These are phyloP conservation scores for Pyrus hybrid DNA, from an alignment of 331 rosid species.

Conservation along the genomic window DNA sequence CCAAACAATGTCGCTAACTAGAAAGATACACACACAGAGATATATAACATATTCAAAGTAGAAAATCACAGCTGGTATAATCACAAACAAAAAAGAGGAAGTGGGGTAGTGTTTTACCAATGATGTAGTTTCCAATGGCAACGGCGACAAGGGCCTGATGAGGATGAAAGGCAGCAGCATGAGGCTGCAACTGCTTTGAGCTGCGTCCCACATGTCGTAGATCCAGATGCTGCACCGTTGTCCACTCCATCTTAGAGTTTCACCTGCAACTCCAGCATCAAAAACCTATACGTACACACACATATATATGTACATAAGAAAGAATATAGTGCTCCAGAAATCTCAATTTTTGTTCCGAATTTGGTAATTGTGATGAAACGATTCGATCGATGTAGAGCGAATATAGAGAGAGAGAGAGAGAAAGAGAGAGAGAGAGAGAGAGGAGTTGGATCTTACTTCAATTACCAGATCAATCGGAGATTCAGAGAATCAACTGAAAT, in stretches of 20 bases:
- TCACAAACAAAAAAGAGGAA: not conserved
- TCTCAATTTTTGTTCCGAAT: not conserved
- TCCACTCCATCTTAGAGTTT: constrained; percentile 73
- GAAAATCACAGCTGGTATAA: not conserved
- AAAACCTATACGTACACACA: not conserved
- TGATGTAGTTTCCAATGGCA: constrained; percentile 85
- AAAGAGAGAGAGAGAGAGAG: not conserved
- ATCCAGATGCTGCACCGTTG: constrained; percentile 97
- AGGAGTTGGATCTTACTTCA: constrained; percentile 16
- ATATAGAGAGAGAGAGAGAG: not conserved
- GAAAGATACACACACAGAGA: not conserved
- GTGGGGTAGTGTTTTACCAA: constrained; percentile 37
- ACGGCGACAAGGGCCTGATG: constrained; percentile 87
- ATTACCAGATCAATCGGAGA: not conserved
- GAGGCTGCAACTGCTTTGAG: constrained; percentile 72
- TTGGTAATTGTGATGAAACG: not conserved
- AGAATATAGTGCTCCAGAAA: not conserved
- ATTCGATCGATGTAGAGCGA: constrained; percentile 8
- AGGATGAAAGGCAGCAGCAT: constrained; percentile 85
- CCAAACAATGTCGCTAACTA: no score
- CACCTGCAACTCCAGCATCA: constrained; percentile 19
- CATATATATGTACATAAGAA: no score
- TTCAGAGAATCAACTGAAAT: not conserved
- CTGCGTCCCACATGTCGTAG: constrained; percentile 79
- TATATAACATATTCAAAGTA: not conserved